Evolutionary conservation across 2,329 filamentous ascomycete species (phyloP).

Genomic region (Hypocreales sp.): DNA sequence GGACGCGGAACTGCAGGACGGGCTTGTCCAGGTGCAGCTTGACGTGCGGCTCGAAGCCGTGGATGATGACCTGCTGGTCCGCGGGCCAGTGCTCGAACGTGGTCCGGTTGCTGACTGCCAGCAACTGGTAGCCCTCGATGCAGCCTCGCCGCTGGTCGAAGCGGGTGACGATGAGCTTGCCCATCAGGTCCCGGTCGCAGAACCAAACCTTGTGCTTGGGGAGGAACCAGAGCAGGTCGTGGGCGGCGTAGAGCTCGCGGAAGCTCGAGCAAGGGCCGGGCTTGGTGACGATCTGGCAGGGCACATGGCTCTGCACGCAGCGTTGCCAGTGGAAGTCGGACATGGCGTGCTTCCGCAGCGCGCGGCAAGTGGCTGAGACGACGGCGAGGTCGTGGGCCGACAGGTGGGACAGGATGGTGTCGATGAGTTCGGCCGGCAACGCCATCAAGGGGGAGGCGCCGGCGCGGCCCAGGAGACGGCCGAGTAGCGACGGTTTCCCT

Average conservation of each 20-base stretch:
- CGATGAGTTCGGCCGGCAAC: constrained; percentile 62
- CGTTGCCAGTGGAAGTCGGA: constrained; percentile 59
- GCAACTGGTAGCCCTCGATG: constrained; percentile 67
- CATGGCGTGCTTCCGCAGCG: constrained; percentile 40
- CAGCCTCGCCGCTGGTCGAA: constrained; percentile 59
- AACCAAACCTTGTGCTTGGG: constrained; percentile 75
- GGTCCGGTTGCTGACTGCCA: constrained; percentile 44
- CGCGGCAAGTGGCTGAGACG: constrained; percentile 44
- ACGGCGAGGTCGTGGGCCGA: constrained; percentile 45
- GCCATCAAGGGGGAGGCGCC: constrained; percentile 23
- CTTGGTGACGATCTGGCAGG: constrained; percentile 32
- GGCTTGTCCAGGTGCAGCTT: constrained; percentile 62
- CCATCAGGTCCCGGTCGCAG: constrained; percentile 54
- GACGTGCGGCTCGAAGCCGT: constrained; percentile 55
- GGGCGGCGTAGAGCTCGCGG: constrained; percentile 54
- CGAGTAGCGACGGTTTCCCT: no score
- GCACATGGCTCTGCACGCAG: constrained; percentile 54
- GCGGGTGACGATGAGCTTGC: constrained; percentile 59
- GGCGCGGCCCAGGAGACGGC: neutral
- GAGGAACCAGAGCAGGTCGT: constrained; percentile 77
- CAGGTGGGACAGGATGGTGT: constrained; percentile 54
- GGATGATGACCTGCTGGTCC: constrained; percentile 51
- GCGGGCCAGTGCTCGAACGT: constrained; percentile 48
- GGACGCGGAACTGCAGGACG: constrained; percentile 38
- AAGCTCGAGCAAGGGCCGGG: constrained; percentile 48